These are phyloP conservation scores for Talaromyces marneffei DNA, from an alignment of 2,329 filamentous ascomycete species.

Conservation along the genomic window DNA sequence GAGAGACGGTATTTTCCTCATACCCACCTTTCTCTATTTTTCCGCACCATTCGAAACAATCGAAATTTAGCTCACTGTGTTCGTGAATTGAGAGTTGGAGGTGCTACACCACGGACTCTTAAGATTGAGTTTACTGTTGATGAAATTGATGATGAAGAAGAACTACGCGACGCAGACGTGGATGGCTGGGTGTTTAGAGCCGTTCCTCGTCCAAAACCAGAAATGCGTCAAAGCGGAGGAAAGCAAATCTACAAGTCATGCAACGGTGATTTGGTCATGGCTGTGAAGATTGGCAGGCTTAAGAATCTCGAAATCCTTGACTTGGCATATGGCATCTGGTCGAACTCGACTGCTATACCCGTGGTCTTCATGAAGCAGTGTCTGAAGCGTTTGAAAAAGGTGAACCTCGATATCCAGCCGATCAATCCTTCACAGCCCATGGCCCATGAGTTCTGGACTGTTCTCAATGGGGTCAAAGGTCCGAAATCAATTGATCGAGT, in stretches of 20 bases:
- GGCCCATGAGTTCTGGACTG: too few relatives aligned
- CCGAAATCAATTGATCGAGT: neutral
- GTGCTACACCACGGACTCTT: neutral
- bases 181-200: neutral
- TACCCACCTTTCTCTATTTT: too few relatives aligned
- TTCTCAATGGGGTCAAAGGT: too few relatives aligned
- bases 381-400: neutral
- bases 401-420: neutral
- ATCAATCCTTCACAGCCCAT: too few relatives aligned
- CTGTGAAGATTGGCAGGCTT: neutral
- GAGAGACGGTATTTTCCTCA: too few relatives aligned
- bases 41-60: neutral
- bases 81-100: neutral
- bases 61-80: neutral
- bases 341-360: neutral
- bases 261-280: neutral
- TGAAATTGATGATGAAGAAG: neutral
- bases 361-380: neutral
- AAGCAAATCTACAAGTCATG: neutral
- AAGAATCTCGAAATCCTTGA: neutral
- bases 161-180: neutral
- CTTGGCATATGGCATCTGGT: neutral
- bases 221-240: neutral
- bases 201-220: neutral
- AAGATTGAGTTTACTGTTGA: neutral